Conservation (phyloP, 2,329 filamentous ascomycete genomes). For the Fusarium torulosum region DNA sequence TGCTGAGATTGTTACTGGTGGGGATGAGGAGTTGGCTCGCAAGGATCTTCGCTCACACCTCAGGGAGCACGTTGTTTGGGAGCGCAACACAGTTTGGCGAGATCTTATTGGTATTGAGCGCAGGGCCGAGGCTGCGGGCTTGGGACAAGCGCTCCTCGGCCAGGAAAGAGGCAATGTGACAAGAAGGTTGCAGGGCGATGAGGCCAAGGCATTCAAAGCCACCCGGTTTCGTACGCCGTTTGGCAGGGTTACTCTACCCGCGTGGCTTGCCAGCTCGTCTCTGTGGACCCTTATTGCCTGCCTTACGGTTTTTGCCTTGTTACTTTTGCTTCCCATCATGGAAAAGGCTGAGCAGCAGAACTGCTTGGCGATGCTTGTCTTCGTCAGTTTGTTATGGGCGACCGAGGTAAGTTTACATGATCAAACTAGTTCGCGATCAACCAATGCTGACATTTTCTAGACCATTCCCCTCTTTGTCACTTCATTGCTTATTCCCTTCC, state of each 20-base stretch:
- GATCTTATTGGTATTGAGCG: conserved; percentile 99
- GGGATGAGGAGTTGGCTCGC: conserved; percentile 80
- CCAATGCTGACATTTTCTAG: conserved; percentile 57
- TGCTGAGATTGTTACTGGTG: conserved; percentile 83
- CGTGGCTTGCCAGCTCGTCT: conserved; percentile 85
- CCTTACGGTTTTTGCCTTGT: conserved; percentile 76
- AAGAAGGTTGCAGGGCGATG: conserved; percentile 86
- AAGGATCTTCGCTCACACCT: conserved; percentile 91
- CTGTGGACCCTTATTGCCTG: conserved; percentile 81
- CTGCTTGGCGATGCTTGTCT: conserved; percentile 91
- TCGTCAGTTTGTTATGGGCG: conserved; percentile 95
- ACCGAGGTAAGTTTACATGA: conserved; percentile 77
- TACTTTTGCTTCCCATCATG: conserved; percentile 86
- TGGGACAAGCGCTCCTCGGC: conserved; percentile 87
- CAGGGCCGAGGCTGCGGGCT: conserved; percentile 91
- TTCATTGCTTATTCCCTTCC: conserved; percentile 90
- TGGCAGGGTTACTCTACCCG: conserved; percentile 79
- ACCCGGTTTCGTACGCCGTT: conserved; percentile 84
- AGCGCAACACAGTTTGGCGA: conserved; percentile 97
- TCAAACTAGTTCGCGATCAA: not conserved
- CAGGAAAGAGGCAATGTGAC: conserved; percentile 75
- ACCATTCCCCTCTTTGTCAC: conserved; percentile 98
- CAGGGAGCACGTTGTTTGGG: conserved; percentile 97
- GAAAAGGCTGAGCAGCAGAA: conserved; percentile 92
- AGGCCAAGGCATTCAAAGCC: conserved; percentile 69